Evolutionary conservation across 495 filamentous ascomycete genomes (phyloP), one percentile per base, ranked within the genome.

Genomic region (Emericellopsis terricola): DNA sequence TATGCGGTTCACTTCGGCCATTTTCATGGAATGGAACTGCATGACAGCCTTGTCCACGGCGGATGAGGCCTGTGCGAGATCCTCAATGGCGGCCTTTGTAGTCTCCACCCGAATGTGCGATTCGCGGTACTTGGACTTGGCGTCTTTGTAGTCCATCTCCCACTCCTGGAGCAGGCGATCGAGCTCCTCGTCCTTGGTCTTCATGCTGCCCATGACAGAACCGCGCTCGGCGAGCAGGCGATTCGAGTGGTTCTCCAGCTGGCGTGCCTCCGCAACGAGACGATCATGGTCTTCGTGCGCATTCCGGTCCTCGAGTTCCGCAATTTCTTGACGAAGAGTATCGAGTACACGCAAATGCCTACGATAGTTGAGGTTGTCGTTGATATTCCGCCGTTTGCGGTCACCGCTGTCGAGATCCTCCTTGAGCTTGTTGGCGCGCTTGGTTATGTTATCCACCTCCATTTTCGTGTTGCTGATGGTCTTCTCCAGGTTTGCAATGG

Each of bases 1-100:
- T 49, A 94, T 94, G 33, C 75, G 68, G 50, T 99, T 99, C 55
- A 99, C 92, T 47, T 96, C 87, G 49, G 87, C 85, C 89, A 99
- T 99, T 62, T 96, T 99, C 36, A 91, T 55, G 15, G 72, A 67
- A 54, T 99, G 89, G 48, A 84, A 96, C 42, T 74, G 77, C 85
- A 99, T 94, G 52, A 99, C 89, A 36, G 91, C 89, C 41, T 85
- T 78, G 55, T 94, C 87, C 18, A 99, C 63, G 9, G 87, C 87
- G 2, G 62, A 58, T 9, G 64, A 67, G 44, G 89, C 94, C 17
- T 78, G 74, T 6, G 67, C 78, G 19, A 99, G 62, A 49, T 99
- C 89, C 38, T 89, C 84, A 24, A 89, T 78, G 8, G 81, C 87
- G 0, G 83, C 85, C 51, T 87, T 92, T 19, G 84, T 94, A 0